Evolutionary conservation across 306 rosid genomes (phyloP), one percentile per base, ranked within the genome.

Genomic region (Malus orientalis): DNA sequence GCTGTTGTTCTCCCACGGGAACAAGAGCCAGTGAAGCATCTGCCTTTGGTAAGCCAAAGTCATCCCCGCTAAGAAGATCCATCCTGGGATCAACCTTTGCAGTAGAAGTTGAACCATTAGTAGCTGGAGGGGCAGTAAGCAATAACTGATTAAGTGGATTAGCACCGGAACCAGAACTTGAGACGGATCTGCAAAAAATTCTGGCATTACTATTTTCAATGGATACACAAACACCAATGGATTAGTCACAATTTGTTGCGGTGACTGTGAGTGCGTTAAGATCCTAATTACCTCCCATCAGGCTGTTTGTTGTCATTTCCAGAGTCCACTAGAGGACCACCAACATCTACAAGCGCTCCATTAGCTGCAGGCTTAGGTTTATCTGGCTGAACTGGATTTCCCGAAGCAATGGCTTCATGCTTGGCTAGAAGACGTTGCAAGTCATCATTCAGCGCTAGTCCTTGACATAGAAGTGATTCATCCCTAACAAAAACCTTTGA

Each of bases 21-120:
- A 96, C 98, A 74, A 96, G 91, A 77, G 99, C 98, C 86, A 93
- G 80, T 49, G 99, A 89, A 74, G 63, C 79, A n/a, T 89, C 98
- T 33, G 93, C 88, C 82, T 86, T 89, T 2, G 96, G 96, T 73
- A 96, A 92, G 84, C 75, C 86, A 81, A 83, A 96, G 79, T 91
- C 91, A 63, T 95, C 98, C 36, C 99, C 99, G 8, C 99, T 96
- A 74, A 96, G 98, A 79, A 96, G 88, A 85, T 96, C 99, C 80
- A 88, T 81, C 77, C 83, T 89, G 84, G 97, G 91, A 79, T 88
- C 88, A 38, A 76, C 85, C 67, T 69, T 87, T 16, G 77, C 54
- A 42, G 83, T 79, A 73, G 88, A 78, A 74, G 80, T 80, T 45
- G 85, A 72, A 47, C 86, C 92, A 76, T 92, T 89, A 29, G 88